phyloP scores from a whole-genome alignment of 2,329 filamentous ascomycete species.

The Emergomyces orientalis region DNA sequence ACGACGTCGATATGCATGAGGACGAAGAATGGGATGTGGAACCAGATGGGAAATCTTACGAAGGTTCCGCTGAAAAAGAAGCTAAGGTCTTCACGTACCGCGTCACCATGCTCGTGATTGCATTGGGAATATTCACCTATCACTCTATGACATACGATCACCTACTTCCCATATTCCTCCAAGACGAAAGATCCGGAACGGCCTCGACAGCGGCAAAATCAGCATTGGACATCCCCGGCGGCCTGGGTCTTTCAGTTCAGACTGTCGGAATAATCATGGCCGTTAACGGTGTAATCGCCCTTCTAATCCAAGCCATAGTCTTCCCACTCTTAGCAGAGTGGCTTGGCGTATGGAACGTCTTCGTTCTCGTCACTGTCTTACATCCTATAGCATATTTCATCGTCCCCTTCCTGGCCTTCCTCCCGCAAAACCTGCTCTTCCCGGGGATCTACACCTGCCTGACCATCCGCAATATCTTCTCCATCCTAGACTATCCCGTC shows the following conservation, averaged over 20 bases:
- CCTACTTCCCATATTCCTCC: slow-evolving; percentile 83
- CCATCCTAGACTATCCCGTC: slow-evolving; percentile 59
- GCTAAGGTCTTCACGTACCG: slow-evolving; percentile 48
- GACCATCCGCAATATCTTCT: slow-evolving; percentile 56
- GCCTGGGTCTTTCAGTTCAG: slow-evolving; percentile 56
- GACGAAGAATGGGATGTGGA: slow-evolving; percentile 46
- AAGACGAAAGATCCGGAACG: slow-evolving; percentile 49
- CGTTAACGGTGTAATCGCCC: slow-evolving; percentile 60
- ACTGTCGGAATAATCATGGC: slow-evolving; percentile 61
- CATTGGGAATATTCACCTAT: slow-evolving; percentile 83
- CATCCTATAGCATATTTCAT: slow-evolving; percentile 61
- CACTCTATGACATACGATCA: slow-evolving; percentile 95
- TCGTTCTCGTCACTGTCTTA: slow-evolving; percentile 54
- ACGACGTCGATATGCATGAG: slow-evolving; percentile 46
- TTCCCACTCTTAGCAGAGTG: slow-evolving; percentile 56
- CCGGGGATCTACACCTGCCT: slow-evolving; percentile 58
- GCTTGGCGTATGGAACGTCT: slow-evolving; percentile 58
- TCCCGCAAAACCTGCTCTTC: slow-evolving; percentile 47
- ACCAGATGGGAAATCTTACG: slow-evolving; percentile 34
- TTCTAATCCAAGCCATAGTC: slow-evolving; percentile 62
- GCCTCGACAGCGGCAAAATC: slow-evolving; percentile 24
- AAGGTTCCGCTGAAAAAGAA: slow-evolving; percentile 15
- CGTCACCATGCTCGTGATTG: slow-evolving; percentile 67
- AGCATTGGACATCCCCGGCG: slow-evolving; percentile 52
- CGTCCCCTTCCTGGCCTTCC: slow-evolving; percentile 56